Base-by-base conservation (phyloP, 2,329 filamentous ascomycete species). In the Arthrobotrys entomopaga region DNA sequence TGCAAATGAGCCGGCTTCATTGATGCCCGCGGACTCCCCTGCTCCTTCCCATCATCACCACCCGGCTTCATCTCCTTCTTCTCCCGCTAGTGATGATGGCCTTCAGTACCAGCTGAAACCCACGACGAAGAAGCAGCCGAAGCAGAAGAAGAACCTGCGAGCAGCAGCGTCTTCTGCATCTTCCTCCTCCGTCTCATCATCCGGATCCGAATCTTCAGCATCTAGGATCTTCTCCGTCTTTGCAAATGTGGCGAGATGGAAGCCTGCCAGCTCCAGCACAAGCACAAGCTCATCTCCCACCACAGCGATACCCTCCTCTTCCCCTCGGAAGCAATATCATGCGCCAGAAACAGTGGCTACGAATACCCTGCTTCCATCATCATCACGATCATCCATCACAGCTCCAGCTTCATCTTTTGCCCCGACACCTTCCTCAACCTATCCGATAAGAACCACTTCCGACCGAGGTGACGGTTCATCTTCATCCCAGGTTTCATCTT, bases 191-290 rank as follows among this genome's bases (percentile, higher is more conserved):
- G 48, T 50, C 46, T 56, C 69, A n/a, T 56, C 61, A 40, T 53
- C 59, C 46, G 48, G 42, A 40, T 50, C 58, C 46, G 48, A 52
- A 40, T 50, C 58, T 11, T 65, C 67, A 34, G 29, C 29, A 10
- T 73, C 69, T 11, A 74, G 50, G 26, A 52, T 67, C 38, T 74
- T 74, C 50, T 74, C 70, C 43, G 38, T 74, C 50, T 67, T 74
- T 50, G 63, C 69, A 58, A 66, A 54, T 65, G 67, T 65, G 59
- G 67, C 67, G 67, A 72, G 69, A 74, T 74, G 70, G 70, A 74
- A 74, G 52, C 57, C 70, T 53, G 70, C 63, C 57, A 57, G 24
- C 42, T 57, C 29, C 34, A 72, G 43, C 7, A 34, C 61, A 40
- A 8, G 52, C 52, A 65, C 38, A 20, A 50, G 22, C 22, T n/a